These are phyloP conservation scores for Bathelium albidoporum DNA, from an alignment of 495 filamentous ascomycete genomes.

Conservation along the genomic window DNA sequence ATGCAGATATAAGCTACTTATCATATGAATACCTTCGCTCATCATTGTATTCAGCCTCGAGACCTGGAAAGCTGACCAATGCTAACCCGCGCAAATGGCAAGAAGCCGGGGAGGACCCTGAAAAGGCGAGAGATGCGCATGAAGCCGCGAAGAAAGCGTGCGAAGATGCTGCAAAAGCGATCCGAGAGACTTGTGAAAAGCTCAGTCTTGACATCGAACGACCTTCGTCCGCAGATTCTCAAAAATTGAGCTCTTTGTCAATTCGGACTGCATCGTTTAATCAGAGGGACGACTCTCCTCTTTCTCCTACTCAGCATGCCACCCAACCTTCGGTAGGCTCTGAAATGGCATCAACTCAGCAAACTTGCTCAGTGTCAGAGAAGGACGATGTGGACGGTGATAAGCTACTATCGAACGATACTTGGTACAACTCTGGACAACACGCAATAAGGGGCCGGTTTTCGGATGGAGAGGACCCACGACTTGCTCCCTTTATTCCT, in stretches of 20 bases:
- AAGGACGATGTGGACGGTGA: neutral
- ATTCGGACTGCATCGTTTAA: neutral
- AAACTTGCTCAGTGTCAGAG: neutral
- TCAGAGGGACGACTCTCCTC: neutral
- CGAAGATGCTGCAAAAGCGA: neutral
- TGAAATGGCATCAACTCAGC: neutral
- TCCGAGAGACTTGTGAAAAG: neutral
- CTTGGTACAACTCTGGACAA: neutral
- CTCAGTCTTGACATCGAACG: neutral
- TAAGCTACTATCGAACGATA: neutral
- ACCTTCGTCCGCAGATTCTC: neutral
- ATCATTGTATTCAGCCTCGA: neutral
- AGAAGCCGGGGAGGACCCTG: neutral
- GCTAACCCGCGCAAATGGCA: neutral
- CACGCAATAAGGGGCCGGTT: neutral
- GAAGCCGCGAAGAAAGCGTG: neutral
- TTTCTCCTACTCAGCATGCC: neutral
- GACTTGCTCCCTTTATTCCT: neutral
- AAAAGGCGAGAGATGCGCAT: neutral
- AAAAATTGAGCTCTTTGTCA: neutral
- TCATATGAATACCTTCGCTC: neutral
- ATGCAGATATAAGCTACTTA: neutral
- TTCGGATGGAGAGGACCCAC: neutral
- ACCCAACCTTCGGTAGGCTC: neutral
- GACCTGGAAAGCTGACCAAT: neutral